Evolutionary conservation across 169 alveolate species (phyloP).

Genomic region (Eimeria zaria): DNA sequence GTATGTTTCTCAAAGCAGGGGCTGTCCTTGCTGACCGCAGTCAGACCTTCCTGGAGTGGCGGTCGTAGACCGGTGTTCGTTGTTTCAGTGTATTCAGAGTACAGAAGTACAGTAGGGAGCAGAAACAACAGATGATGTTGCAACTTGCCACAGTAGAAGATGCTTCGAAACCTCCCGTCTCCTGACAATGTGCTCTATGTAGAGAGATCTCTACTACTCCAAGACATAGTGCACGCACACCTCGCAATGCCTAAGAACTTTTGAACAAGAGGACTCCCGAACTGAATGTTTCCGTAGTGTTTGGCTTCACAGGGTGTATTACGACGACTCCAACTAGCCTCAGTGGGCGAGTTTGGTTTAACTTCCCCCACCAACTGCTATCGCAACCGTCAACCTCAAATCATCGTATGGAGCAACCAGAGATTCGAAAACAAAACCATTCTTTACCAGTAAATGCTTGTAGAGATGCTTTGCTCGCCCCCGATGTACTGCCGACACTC

Average conservation of each 20-base stretch:
- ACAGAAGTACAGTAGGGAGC: background rate
- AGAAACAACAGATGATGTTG: background rate
- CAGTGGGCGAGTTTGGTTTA: too few relatives aligned
- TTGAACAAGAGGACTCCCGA: background rate
- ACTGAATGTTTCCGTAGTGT: background rate
- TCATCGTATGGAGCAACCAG: background rate
- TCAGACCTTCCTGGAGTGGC: background rate
- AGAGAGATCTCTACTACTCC: background rate
- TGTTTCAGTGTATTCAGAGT: background rate
- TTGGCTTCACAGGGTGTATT: too few relatives aligned
- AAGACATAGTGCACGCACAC: too few relatives aligned
- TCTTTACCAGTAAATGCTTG: background rate
- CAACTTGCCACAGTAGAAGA: background rate
- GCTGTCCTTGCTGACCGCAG: background rate
- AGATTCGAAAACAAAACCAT: background rate
- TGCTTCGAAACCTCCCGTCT: background rate
- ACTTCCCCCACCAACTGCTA: too few relatives aligned
- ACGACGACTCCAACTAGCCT: too few relatives aligned
- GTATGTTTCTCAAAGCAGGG: background rate
- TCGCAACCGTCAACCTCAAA: too few relatives aligned
- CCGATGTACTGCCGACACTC: background rate
- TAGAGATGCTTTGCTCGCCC: background rate
- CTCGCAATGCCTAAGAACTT: background rate
- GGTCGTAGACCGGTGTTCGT: background rate
- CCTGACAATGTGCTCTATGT: background rate